Evolutionary conservation across 73 alveolate species (phyloP).

Genomic region (Urostyla sp.): DNA sequence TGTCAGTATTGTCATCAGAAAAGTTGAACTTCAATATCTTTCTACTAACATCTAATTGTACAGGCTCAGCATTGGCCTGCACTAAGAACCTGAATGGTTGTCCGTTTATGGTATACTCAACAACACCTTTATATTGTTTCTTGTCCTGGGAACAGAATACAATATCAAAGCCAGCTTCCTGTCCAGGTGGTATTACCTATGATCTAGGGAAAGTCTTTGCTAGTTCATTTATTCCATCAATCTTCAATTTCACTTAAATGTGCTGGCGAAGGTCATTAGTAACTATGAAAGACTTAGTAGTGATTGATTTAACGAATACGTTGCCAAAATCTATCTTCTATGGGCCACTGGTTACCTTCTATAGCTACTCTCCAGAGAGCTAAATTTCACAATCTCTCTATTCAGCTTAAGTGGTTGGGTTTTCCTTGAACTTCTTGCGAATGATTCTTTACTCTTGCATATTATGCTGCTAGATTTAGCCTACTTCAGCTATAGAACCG

Average conservation of each 20-base stretch:
- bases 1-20: conserved; percentile 96
- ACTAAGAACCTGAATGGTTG: conserved; percentile 92
- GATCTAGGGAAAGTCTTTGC: conserved; percentile 83
- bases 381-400: conserved; percentile 94
- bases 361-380: conserved; percentile 91
- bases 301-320: conserved; percentile 90
- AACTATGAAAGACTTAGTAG: conserved; percentile 89
- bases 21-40: conserved; percentile 79
- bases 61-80: conserved; percentile 92
- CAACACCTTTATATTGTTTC: conserved; percentile 77
- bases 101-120: conserved; percentile 92
- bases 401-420: conserved; percentile 97
- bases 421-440: conserved; percentile 82
- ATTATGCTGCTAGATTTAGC: conserved; percentile 52
- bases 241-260: conserved; percentile 90
- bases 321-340: conserved; percentile 90
- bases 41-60: conserved; percentile 79
- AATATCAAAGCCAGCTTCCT: conserved; percentile 97
- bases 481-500: conserved; percentile 11
- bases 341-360: conserved; percentile 95
- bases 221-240: conserved; percentile 76
- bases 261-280: conserved; percentile 93
- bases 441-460: conserved; percentile 72
- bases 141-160: conserved; percentile 79
- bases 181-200: conserved; percentile 96